These are phyloP conservation scores for Rubia occidens DNA, from an alignment of 305 asterid species.

Conservation along the genomic window DNA sequence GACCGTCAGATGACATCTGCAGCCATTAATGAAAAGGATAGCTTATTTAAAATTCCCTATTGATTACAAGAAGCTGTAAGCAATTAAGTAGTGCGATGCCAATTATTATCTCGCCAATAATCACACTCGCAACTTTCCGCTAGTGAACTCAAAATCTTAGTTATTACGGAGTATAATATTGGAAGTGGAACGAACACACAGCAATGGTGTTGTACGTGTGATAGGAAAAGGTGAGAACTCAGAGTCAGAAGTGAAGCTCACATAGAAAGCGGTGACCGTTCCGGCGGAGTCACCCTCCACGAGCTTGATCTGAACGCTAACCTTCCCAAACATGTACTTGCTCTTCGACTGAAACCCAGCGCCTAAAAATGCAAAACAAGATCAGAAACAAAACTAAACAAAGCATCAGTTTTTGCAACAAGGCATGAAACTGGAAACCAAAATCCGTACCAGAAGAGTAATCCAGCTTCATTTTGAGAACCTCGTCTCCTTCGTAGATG, in stretches of 20 bases:
- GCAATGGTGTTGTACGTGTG: neutral
- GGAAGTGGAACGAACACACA: neutral
- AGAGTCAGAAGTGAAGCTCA: conserved; percentile 13
- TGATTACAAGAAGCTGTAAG: neutral
- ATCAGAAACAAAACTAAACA: neutral
- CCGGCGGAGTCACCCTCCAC: conserved; percentile 95
- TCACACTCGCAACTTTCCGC: conserved; percentile 9
- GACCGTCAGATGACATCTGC: conserved; percentile 92
- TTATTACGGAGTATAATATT: neutral
- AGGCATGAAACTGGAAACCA: neutral
- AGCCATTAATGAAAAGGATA: neutral
- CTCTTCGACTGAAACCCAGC: conserved; percentile 84
- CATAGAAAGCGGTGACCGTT: conserved; percentile 84
- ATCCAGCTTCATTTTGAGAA: conserved; percentile 66
- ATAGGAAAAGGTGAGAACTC: neutral
- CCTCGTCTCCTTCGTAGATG: conserved; percentile 44
- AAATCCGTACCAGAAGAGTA: conserved; percentile 44
- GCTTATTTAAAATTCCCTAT: neutral
- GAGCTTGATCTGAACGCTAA: conserved; percentile 72
- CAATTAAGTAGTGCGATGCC: neutral
- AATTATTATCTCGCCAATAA: conserved; percentile 2
- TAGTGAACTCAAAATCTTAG: conserved; percentile 1
- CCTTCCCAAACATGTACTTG: conserved; percentile 82
- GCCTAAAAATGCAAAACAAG: conserved; percentile 27
- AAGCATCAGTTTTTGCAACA: neutral